A percentile compares a stretch with the other conserved stretches of the same genome.
phyloP scores from a whole-genome alignment of 129 eudicot species.

The Lactuca saligna region DNA sequence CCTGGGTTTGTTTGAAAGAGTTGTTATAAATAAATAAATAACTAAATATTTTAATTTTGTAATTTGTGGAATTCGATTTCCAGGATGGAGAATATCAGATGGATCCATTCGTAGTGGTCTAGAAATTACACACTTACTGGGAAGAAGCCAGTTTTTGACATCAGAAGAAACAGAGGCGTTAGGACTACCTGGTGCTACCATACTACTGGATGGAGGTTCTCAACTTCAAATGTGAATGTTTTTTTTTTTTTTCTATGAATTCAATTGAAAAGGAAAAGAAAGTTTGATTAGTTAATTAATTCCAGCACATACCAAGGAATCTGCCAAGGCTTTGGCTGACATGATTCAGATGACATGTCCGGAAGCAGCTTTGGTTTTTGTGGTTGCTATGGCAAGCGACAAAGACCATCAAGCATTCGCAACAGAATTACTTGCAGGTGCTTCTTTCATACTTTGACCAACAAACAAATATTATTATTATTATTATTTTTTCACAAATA shows the following conservation, averaged over 20 bases:
- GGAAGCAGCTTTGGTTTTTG: conserved; percentile 52
- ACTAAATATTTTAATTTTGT: background rate
- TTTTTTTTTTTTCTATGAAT: background rate
- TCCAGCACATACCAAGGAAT: conserved; percentile 96
- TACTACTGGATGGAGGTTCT: conserved; percentile 91
- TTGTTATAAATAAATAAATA: background rate
- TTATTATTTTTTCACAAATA: too few relatives aligned
- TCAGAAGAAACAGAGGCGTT: conserved; percentile 56
- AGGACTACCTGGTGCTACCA: conserved; percentile 69
- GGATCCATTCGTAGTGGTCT: conserved; percentile 71
- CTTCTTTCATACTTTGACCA: too few relatives aligned
- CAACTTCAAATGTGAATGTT: conserved; percentile 4
- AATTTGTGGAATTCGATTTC: conserved; percentile 2
- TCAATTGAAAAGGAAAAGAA: background rate
- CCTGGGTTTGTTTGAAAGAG: background rate
- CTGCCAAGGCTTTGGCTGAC: conserved; percentile 84
- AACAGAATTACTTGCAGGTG: conserved; percentile 66
- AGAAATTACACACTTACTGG: conserved; percentile 64
- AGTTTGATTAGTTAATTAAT: background rate
- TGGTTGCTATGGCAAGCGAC: conserved; percentile 97
- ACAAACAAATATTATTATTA: too few relatives aligned
- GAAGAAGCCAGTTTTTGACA: conserved; percentile 84
- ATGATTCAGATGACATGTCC: conserved; percentile 61
- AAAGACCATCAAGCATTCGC: conserved; percentile 93
- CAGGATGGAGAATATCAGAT: conserved; percentile 86